Conservation (phyloP, 495 filamentous ascomycete species). For the Aspergillus carlsbadensis region DNA sequence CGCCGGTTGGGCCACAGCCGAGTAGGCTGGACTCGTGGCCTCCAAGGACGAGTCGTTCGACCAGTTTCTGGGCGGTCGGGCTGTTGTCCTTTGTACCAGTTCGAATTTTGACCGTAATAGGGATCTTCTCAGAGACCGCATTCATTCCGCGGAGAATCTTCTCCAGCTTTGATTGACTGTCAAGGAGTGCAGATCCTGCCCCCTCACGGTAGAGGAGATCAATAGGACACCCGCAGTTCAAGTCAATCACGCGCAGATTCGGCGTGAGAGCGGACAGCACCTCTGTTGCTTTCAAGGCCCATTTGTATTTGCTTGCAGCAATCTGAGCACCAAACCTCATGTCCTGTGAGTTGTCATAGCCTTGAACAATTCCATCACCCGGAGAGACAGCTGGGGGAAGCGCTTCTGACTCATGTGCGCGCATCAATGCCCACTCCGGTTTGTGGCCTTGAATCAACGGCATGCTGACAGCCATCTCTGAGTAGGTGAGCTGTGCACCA, state of each 20-base stretch:
- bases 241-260: conserved; percentile 79
- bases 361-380: conserved; percentile 52
- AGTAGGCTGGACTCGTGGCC: conserved; percentile 61
- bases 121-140: conserved; percentile 78
- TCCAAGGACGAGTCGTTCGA: conserved; percentile 79
- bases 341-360: conserved; percentile 80
- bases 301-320: conserved; percentile 83
- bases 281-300: conserved; percentile 83
- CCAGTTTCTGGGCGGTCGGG: conserved; percentile 76
- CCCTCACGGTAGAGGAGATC: conserved; percentile 85
- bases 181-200: conserved; percentile 91
- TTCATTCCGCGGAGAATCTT: conserved; percentile 96
- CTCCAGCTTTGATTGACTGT: conserved; percentile 77
- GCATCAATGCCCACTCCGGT: conserved; percentile 91
- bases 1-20: conserved; percentile 68
- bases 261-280: conserved; percentile 72
- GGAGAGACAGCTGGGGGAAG: conserved; percentile 56
- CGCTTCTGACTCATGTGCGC: conserved; percentile 79
- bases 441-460: conserved; percentile 89
- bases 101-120: conserved; percentile 90
- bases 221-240: conserved; percentile 97
- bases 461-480: conserved; percentile 95
- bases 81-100: conserved; percentile 81
- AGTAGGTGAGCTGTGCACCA: conserved; percentile 92
- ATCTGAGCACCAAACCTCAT: conserved; percentile 90